These are phyloP conservation scores for Fusarium compactum DNA, from an alignment of 2,329 filamentous ascomycete genomes.

Conservation along the genomic window DNA sequence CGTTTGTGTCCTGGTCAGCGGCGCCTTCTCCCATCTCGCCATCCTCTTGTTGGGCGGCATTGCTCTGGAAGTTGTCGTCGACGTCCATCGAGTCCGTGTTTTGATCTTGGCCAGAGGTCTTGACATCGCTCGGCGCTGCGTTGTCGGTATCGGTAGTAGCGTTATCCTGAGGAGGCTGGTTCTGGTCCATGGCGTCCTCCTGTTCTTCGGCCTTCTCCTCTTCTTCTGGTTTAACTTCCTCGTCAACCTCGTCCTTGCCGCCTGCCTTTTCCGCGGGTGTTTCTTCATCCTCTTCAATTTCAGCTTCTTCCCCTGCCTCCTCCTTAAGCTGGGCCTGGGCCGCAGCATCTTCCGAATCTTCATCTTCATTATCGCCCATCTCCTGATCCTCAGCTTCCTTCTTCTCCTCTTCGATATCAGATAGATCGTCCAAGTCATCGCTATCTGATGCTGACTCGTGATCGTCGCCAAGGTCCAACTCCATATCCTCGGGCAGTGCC, in stretches of 20 bases:
- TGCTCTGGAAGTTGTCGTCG: conserved; percentile 69
- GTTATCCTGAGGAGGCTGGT: conserved; percentile 59
- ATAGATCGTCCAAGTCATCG: conserved; percentile 70
- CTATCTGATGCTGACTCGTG: conserved; percentile 66
- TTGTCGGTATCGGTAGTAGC: conserved; percentile 70
- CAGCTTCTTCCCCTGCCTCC: conserved; percentile 57
- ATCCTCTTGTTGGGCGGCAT: conserved; percentile 73
- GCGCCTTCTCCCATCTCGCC: conserved; percentile 74
- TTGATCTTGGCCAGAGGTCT: conserved; percentile 73
- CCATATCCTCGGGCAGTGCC: conserved; percentile 88
- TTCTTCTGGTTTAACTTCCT: conserved; percentile 58
- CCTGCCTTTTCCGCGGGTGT: conserved; percentile 61
- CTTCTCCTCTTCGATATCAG: conserved; percentile 63
- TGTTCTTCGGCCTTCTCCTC: conserved; percentile 67
- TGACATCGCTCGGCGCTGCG: conserved; percentile 71
- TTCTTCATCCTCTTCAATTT: conserved; percentile 69
- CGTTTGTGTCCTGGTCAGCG: conserved; percentile 71
- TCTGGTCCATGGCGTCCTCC: conserved; percentile 60
- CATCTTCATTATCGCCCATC: conserved; percentile 52
- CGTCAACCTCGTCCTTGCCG: conserved; percentile 61
- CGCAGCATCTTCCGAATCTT: conserved; percentile 56
- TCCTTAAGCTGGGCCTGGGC: conserved; percentile 54
- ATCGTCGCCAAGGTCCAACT: conserved; percentile 83
- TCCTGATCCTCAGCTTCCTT: conserved; percentile 55
- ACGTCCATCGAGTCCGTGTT: conserved; percentile 73